A percentile compares a stretch with the other conserved stretches of the same genome.
Evolutionary conservation across 257 asterid genomes (phyloP).

Genomic region (Rehmannia glutinosa): DNA sequence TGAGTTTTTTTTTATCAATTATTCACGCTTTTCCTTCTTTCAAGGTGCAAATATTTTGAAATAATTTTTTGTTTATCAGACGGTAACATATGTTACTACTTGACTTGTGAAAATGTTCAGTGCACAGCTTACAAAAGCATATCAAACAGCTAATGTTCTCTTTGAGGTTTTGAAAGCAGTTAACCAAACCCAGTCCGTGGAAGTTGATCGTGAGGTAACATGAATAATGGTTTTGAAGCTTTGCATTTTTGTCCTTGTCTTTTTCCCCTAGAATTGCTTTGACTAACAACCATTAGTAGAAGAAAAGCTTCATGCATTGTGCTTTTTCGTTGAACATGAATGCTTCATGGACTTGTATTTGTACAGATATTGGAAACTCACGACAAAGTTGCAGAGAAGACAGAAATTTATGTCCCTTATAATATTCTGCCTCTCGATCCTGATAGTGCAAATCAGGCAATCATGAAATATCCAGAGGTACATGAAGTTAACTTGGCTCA

Average conservation of each 20-base stretch:
- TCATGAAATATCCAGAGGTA: constrained; percentile 98
- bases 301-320: background rate
- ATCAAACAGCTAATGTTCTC: constrained; percentile 97
- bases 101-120: constrained; percentile 43
- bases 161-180: constrained; percentile 99
- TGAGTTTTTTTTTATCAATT: constrained; percentile 31
- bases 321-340: constrained; percentile 17
- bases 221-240: background rate
- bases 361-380: constrained; percentile 86
- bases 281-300: constrained; percentile 7
- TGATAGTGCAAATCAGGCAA: constrained; percentile 95
- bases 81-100: background rate
- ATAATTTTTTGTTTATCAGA: constrained; percentile 10
- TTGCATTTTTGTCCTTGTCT: background rate
- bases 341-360: constrained; percentile 8
- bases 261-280: background rate
- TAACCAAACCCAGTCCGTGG: constrained; percentile 91
- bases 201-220: constrained; percentile 95
- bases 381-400: constrained; percentile 96
- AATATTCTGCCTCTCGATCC: constrained; percentile 98
- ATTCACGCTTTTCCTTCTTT: constrained; percentile 5
- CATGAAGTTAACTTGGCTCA: constrained; percentile 8
- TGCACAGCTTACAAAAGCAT: constrained; percentile 96
- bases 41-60: background rate
- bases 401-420: constrained; percentile 92